Conservation (phyloP, 2,329 filamentous ascomycete genomes). For the Xylariaceae sp. region DNA sequence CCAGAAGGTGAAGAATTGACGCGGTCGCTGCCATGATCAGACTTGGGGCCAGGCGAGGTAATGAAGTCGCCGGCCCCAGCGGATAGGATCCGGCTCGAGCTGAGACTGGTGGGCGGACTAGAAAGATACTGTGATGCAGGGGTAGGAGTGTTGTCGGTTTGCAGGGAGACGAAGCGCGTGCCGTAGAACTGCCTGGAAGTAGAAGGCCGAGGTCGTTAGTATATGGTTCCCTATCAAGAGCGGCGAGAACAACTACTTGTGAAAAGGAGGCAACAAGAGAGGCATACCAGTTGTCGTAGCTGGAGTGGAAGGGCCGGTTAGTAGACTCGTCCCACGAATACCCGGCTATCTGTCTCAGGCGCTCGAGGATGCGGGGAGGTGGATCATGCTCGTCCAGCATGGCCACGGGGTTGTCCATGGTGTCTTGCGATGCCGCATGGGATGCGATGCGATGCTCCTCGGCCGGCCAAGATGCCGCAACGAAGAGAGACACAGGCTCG, state of each 20-base stretch:
- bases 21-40: constrained; percentile 38
- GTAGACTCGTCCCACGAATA: constrained; percentile 71
- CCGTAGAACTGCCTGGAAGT: constrained; percentile 60
- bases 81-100: constrained; percentile 39
- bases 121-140: constrained; percentile 43
- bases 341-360: constrained; percentile 67
- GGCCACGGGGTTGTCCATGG: constrained; percentile 49
- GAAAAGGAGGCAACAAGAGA: neutral
- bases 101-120: constrained; percentile 39
- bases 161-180: constrained; percentile 53
- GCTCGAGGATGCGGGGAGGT: constrained; percentile 66
- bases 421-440: constrained; percentile 22
- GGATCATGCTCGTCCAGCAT: constrained; percentile 56
- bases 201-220: no score
- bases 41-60: constrained; percentile 33
- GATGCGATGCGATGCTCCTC: no score
- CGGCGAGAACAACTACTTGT: neutral
- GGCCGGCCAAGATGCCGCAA: neutral
- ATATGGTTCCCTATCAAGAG: no score
- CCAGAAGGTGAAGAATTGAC: constrained; percentile 33
- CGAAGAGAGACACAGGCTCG: neutral
- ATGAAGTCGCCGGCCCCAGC: constrained; percentile 36
- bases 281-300: constrained; percentile 80
- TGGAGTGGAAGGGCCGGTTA: constrained; percentile 53
- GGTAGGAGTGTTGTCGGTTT: constrained; percentile 42